These are phyloP conservation scores for Earliella scabrosa DNA, from an alignment of 1,284 basidiomycete genomes.

Conservation along the genomic window DNA sequence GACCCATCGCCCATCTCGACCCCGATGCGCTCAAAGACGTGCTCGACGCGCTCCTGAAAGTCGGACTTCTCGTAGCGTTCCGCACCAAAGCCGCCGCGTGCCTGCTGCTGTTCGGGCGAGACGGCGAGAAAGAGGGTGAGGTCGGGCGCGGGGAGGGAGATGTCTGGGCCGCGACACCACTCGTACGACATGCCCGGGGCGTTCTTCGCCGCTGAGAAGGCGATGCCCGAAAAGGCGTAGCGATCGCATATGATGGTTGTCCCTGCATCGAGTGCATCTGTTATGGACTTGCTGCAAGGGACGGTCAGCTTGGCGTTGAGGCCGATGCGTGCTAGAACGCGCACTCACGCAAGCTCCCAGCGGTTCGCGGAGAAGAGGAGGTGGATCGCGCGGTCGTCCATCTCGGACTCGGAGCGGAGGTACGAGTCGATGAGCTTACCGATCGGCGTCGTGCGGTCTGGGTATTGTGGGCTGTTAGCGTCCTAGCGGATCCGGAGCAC, in stretches of 20 bases:
- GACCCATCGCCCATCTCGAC: slow-evolving; percentile 48
- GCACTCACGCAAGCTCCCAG: slow-evolving; percentile 89
- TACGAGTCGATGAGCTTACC: slow-evolving; percentile 96
- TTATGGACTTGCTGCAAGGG: slow-evolving; percentile 62
- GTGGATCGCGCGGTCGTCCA: slow-evolving; percentile 93
- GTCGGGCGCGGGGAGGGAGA: slow-evolving; percentile 88
- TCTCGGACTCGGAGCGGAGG: slow-evolving; percentile 80
- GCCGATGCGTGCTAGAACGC: not conserved
- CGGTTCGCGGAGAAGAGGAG: slow-evolving; percentile 96
- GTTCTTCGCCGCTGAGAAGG: slow-evolving; percentile 89
- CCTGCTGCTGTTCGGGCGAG: slow-evolving; percentile 68
- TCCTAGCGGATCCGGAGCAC: too few species aligned
- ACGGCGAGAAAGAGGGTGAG: slow-evolving; percentile 89
- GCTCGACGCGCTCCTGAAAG: slow-evolving; percentile 72
- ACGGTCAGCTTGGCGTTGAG: not conserved
- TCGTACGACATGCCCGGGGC: slow-evolving; percentile 51
- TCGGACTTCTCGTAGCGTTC: slow-evolving; percentile 89
- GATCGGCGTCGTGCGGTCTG: slow-evolving; percentile 91
- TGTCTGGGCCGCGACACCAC: slow-evolving; percentile 89
- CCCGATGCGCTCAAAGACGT: slow-evolving; percentile 68
- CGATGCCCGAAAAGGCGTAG: slow-evolving; percentile 97
- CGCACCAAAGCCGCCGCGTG: slow-evolving; percentile 87
- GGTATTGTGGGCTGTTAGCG: not conserved
- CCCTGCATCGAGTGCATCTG: slow-evolving; percentile 64
- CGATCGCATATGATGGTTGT: slow-evolving; percentile 88